phyloP scores from a whole-genome alignment of 805 yeast species.

The Kuraishia cidri region DNA sequence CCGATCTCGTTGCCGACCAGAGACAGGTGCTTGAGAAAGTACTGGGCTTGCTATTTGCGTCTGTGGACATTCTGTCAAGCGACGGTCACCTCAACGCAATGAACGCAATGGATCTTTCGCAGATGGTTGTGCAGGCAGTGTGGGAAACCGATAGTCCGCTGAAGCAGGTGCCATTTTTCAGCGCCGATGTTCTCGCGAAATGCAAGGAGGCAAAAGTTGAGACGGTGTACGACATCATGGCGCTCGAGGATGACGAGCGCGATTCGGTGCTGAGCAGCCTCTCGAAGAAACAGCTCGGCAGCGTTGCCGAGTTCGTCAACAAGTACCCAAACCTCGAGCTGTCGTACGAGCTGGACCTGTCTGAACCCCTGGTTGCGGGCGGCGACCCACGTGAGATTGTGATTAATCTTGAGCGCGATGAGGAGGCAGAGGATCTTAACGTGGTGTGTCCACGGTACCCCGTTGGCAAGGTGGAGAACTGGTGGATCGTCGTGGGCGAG shows the following conservation, averaged over 20 bases:
- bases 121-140: constrained; percentile 79
- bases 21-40: constrained; percentile 37
- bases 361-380: constrained; percentile 32
- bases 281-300: constrained; percentile 36
- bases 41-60: constrained; percentile 48
- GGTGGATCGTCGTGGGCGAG: constrained; percentile 92
- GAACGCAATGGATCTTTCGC: constrained; percentile 78
- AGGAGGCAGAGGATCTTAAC: constrained; percentile 55
- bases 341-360: constrained; percentile 37
- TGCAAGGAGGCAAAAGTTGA: constrained; percentile 50
- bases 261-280: constrained; percentile 49
- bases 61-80: constrained; percentile 69
- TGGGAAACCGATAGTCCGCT: constrained; percentile 78
- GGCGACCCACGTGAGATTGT: constrained; percentile 34
- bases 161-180: constrained; percentile 72
- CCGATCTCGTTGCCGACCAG: constrained; percentile 54
- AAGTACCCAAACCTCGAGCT: constrained; percentile 81
- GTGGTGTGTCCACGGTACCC: constrained; percentile 60
- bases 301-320: constrained; percentile 84
- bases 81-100: constrained; percentile 76
- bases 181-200: constrained; percentile 37
- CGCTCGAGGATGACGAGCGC: constrained; percentile 57
- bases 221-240: constrained; percentile 72
- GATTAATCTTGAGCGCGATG: constrained; percentile 59
- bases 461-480: constrained; percentile 46